Percentiles rank a stretch among this genome's conserved stretches.
Evolutionary conservation across 306 rosid species (phyloP).

Genomic region (Quillaja saponaria): DNA sequence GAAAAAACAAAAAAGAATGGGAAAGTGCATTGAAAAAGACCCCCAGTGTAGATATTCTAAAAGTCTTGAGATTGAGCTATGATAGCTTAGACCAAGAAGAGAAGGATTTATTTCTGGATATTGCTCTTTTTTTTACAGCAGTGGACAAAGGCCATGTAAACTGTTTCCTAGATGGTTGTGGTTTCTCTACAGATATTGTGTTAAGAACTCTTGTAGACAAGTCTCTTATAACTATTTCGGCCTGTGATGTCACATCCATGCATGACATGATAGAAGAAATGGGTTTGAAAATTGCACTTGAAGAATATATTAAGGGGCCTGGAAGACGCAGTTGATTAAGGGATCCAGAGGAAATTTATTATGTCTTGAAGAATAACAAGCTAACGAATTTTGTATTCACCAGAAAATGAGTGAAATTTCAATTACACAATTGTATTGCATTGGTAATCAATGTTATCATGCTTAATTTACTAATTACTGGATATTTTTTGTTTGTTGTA

Average conservation of each 20-base stretch:
- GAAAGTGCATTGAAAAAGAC: not conserved
- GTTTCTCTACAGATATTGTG: not conserved
- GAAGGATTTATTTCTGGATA: not conserved
- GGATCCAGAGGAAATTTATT: not conserved
- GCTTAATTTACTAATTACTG: no score
- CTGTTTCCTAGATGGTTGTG: not conserved
- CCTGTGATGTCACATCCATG: not conserved
- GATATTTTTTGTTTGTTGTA: no score
- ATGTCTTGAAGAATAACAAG: not conserved
- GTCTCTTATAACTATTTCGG: not conserved
- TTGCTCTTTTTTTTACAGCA: not conserved
- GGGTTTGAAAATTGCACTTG: conserved; percentile 1
- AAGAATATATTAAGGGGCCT: not conserved
- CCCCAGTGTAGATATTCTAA: not conserved
- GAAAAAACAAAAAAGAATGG: conserved; percentile 2
- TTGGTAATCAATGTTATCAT: no score
- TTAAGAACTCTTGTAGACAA: not conserved
- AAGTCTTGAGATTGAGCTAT: not conserved
- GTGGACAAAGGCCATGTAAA: not conserved
- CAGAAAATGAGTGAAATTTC: no score
- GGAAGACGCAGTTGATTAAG: conserved; percentile 21
- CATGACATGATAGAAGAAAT: conserved; percentile 16
- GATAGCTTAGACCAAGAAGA: not conserved
- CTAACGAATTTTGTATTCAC: no score
- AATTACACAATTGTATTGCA: no score